Evolutionary conservation across 352 stramenopile species (phyloP), one percentile per base, ranked within the genome.

Genomic region (Phytophthora aleatoria): DNA sequence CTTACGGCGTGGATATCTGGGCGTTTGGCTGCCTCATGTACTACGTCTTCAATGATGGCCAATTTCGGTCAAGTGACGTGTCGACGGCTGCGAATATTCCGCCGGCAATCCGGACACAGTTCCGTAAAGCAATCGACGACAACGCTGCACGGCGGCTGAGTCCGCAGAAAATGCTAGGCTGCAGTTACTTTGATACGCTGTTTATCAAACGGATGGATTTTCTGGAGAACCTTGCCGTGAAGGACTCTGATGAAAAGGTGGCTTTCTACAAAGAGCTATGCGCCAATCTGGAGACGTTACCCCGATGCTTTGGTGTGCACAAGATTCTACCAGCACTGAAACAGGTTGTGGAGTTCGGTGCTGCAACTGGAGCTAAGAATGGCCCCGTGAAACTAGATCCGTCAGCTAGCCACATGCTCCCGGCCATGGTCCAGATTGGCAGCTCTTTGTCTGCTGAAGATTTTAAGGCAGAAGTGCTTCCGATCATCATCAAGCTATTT

Each of bases 131-230:
- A 24, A 86, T 97, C 35, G 89, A 96, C 50, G 77, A 76, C 0
- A 81, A 88, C 57, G 47, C 71, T 11, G 61, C 70, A 5, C 78
- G 79, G 2, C 77, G 96, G 27, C 90, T 94, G 8, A 86, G 79
- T 45, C 81, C 96, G 0, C 79, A 92, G 61, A 96, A 97, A 38
- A 67, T 98, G 7, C 72, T 98, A 3, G 84, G 85, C 56, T 96
- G 85, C 57, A 93, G 85, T 33, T 90, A 95, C 27, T 98, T 98
- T 71, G 86, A 97, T 56, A 97, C 92, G 53, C 76, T 90, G 12
- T 98, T 98, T 61, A 92, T 97, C 64, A 94, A 92, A 59, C 81
- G 92, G n/a, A 94, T 98, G 83, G 76, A 91, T 48, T 97, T 97
- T 71, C 60, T 99, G 20, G 90, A 98, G 67, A 96, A 98, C 70